Base-by-base conservation (phyloP, 1,284 basidiomycete species). In the Ceratobasidium theobromae region DNA sequence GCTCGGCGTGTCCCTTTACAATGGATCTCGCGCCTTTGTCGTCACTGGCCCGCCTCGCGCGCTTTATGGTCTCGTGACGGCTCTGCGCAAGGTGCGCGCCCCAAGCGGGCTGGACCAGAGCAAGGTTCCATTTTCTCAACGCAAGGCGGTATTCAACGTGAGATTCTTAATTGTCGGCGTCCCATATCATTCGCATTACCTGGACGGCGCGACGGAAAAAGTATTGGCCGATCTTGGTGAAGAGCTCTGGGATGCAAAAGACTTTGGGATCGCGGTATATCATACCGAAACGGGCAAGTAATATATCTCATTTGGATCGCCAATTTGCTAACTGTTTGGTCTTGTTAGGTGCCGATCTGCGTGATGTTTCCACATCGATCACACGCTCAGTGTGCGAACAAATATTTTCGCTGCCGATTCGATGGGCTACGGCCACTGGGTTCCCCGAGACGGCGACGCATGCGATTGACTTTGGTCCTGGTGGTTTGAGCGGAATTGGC, bases 401-500 rank as follows among this genome's bases (percentile, higher is more conserved):
- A 76, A 95, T 99, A 74, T 96, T 97, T 77, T 91, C 88, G 3
- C 84, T 84, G 55, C 92, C 91, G 21, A 95, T 99, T 72, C 88
- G 96, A 79, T 99, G 97, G 97, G 80, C 83, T 53, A 87, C 88
- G 75, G 95, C 95, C 3, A 95, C 91, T 35, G 81, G 87, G 72
- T 97, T 95, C 84, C 91, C 93, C 0, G 82, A 88, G 66, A 84
- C 87, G 8, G 93, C 95, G 0, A 98, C 96, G 3, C 96, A 99
- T 76, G 89, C 93, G 4, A 79, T 99, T 72, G 97, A 98, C 78
- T 98, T 99, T 74, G 97, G 96, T 67, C 93, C 96, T 0, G 96
- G 96, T 70, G 95, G 95, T 32, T 76, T 92, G 67, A 93, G 90
- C 71, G 96, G 96, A 52, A 96, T 98, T 72, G 95, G 95, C 53